Conservation (phyloP, 2,329 filamentous ascomycete genomes). For the Fusarium fracticaudum region DNA sequence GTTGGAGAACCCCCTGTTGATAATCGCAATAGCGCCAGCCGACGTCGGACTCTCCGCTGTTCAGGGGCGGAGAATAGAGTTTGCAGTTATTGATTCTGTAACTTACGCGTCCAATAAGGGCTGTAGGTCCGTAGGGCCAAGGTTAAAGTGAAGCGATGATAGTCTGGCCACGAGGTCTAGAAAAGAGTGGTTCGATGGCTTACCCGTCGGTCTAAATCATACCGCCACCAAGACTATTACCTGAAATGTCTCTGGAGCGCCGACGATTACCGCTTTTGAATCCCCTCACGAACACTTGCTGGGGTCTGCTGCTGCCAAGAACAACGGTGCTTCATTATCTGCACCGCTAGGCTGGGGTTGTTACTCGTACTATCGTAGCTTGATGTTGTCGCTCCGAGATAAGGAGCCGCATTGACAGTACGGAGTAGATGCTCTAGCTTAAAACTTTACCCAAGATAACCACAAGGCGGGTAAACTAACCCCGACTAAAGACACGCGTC, state of each 20-base stretch:
- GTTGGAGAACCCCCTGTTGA: neutral
- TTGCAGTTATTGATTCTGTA: neutral
- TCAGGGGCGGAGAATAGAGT: neutral
- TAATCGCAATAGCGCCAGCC: neutral
- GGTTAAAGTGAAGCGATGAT: neutral
- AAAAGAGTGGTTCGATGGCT: neutral
- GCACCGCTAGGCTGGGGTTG: neutral
- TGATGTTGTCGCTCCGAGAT: neutral
- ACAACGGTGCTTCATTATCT: neutral
- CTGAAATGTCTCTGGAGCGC: rapidly evolving
- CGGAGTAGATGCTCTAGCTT: no score
- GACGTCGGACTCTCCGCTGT: neutral
- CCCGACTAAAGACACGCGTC: neutral
- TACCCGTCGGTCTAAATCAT: neutral
- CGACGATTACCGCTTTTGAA: neutral
- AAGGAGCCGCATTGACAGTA: neutral
- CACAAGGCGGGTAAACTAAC: neutral
- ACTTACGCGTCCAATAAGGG: neutral
- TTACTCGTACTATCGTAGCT: neutral
- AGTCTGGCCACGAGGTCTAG: neutral
- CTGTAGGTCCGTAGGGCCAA: neutral
- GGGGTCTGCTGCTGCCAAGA: no score
- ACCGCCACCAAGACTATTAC: neutral
- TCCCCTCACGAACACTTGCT: neutral
- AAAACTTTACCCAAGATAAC: no score